phyloP scores from a whole-genome alignment of 768 basidiomycete genomes.

The Sporobolomyces pararoseus region DNA sequence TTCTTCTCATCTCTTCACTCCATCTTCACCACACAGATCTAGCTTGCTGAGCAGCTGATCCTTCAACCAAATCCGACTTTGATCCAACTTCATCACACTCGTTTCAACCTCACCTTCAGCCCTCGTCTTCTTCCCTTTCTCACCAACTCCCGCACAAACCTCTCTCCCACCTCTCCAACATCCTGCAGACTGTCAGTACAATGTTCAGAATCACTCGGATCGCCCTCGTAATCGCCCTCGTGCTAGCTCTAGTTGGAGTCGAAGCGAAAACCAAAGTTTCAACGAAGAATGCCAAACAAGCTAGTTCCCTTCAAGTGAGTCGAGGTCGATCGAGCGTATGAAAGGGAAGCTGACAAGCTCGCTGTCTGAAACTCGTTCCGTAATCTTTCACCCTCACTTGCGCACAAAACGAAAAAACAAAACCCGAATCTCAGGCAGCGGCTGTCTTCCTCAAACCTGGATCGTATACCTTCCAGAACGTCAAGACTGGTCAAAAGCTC shows the following conservation, averaged over 20 bases:
- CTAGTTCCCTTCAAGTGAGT: slow-evolving; percentile 10
- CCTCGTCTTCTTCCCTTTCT: background rate
- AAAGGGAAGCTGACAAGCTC: no score
- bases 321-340: background rate
- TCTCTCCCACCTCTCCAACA: background rate
- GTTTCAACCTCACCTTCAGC: background rate
- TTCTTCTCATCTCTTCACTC: background rate
- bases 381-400: no score
- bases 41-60: background rate
- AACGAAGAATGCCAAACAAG: slow-evolving; percentile 28
- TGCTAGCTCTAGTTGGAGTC: background rate
- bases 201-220: background rate
- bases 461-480: slow-evolving; percentile 31
- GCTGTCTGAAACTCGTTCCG: no score
- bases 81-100: background rate
- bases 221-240: background rate
- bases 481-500: slow-evolving; percentile 24
- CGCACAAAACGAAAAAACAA: no score
- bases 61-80: background rate
- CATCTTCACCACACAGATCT: background rate
- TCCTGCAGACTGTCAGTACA: no score
- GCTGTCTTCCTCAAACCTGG: slow-evolving; percentile 31
- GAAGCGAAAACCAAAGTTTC: slow-evolving; percentile 27
- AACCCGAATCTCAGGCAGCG: slow-evolving; percentile 22
- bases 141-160: background rate